Evolutionary conservation across 257 asterid genomes (phyloP), one percentile per base, ranked within the genome.

Genomic region (Handroanthus guayacan): DNA sequence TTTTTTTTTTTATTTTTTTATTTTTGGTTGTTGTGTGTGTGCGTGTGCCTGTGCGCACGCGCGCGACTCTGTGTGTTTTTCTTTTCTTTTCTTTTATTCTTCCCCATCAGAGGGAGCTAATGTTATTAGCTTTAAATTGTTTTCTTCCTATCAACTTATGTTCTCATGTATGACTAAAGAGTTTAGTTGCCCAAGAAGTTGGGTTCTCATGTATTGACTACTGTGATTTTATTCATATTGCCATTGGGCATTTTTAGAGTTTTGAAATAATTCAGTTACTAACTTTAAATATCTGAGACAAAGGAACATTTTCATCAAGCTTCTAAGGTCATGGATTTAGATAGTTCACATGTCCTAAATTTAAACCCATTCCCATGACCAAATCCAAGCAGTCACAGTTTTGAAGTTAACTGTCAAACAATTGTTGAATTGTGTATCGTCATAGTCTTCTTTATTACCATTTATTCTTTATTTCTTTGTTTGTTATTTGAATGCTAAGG

Each of bases 41-140:
- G n/a, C n/a, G n/a, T 25, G 31, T 25, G 31, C 1, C 1, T 25
- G 31, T 25, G 31, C 1, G 31, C 1, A 1, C 1, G 31, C 1
- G 31, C 31, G 1, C 1, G 31, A 0, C 31, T 25, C 1, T 25
- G 31, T 25, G 31, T 25, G 31, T 25, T 25, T 25, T 25, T 25
- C 31, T 25, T 25, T 25, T 25, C 31, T 25, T 25, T 25, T 25
- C 31, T 25, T 25, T 25, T 25, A 1, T 25, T 25, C 31, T 25
- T 25, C 31, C 31, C 31, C 31, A 25, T 25, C 31, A 25, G 31
- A 25, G 80, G 62, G 48, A 39, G 52, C 64, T 63, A 67, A 39
- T 60, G 18, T 71, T 57, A 54, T 38, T 69, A 68, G 47, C 63
- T 44, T 25, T 14, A 10, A 41, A 50, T 31, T 77, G 75, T 39